Evolutionary conservation across 768 basidiomycete species (phyloP).

Genomic region (Pleurotus platypus): DNA sequence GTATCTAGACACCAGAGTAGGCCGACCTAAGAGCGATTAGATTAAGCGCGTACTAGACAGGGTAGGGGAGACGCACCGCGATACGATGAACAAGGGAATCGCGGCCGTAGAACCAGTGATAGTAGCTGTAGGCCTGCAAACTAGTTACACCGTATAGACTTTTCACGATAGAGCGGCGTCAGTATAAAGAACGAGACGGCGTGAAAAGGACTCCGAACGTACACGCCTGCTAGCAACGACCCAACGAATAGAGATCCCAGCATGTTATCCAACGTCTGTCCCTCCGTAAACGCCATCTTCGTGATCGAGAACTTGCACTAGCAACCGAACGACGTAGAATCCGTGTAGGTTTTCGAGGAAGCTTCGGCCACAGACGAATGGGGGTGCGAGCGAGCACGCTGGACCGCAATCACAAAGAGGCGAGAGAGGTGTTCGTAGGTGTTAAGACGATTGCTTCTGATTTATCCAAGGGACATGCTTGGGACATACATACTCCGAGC

Average conservation of each 20-base stretch:
- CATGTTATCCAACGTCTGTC: conserved; percentile 4
- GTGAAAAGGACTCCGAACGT: background rate
- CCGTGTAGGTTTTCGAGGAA: too few relatives aligned
- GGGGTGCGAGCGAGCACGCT: too few relatives aligned
- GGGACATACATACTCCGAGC: too few relatives aligned
- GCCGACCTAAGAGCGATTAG: background rate
- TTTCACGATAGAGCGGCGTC: background rate
- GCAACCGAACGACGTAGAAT: too few relatives aligned
- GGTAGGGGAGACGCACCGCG: background rate
- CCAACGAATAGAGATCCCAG: conserved; percentile 4
- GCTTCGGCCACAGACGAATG: too few relatives aligned
- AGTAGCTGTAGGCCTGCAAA: background rate
- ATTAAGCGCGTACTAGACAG: background rate
- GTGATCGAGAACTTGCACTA: too few relatives aligned
- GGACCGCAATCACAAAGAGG: too few relatives aligned
- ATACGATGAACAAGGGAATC: background rate
- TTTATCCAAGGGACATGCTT: too few relatives aligned
- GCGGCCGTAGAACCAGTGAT: background rate
- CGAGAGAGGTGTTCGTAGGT: too few relatives aligned
- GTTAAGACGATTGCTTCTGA: too few relatives aligned
- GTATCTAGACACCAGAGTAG: conserved; percentile 1
- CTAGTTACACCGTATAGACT: background rate
- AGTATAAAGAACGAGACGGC: background rate
- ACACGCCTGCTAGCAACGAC: background rate
- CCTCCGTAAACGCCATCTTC: background rate